Percentiles rank a stretch among this genome's conserved stretches.
Conservation (phyloP, 2,329 filamentous ascomycete genomes). For the Tricladium varicosporioides region DNA sequence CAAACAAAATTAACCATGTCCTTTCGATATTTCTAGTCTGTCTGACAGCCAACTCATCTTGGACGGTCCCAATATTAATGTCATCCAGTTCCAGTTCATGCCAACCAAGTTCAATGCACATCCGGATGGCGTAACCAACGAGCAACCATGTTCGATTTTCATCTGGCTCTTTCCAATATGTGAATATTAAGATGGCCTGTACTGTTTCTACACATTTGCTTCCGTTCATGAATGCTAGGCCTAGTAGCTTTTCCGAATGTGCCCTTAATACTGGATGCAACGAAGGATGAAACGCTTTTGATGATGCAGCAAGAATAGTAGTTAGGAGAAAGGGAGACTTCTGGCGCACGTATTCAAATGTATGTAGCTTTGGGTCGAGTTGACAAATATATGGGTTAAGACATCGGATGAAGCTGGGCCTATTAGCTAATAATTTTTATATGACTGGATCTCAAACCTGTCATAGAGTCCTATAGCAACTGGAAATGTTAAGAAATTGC, state of each 20-base stretch:
- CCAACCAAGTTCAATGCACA: conserved; percentile 41
- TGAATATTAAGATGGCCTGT: conserved; percentile 39
- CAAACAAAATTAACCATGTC: conserved; percentile 40
- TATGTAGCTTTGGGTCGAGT: conserved; percentile 39
- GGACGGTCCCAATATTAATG: not conserved
- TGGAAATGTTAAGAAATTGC: conserved; percentile 28
- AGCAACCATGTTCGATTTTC: conserved; percentile 41
- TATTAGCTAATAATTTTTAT: not conserved
- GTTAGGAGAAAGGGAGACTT: conserved; percentile 39
- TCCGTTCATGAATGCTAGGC: conserved; percentile 33
- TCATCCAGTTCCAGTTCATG: conserved; percentile 28
- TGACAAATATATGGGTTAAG: conserved; percentile 43
- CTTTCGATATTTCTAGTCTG: conserved; percentile 37
- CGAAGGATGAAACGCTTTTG: conserved; percentile 38
- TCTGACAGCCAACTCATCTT: conserved; percentile 13
- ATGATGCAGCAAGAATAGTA: conserved; percentile 35
- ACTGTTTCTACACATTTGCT: conserved; percentile 39
- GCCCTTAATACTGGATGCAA: conserved; percentile 31
- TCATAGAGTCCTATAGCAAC: conserved; percentile 34
- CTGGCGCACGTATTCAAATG: conserved; percentile 36
- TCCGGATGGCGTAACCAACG: conserved; percentile 40
- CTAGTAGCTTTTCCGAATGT: conserved; percentile 34
- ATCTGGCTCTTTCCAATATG: conserved; percentile 43
- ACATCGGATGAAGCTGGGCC: conserved; percentile 37
- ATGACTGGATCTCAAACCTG: conserved; percentile 15